Evolutionary conservation across 306 rosid species (phyloP).

Genomic region (Castanospermum australe): DNA sequence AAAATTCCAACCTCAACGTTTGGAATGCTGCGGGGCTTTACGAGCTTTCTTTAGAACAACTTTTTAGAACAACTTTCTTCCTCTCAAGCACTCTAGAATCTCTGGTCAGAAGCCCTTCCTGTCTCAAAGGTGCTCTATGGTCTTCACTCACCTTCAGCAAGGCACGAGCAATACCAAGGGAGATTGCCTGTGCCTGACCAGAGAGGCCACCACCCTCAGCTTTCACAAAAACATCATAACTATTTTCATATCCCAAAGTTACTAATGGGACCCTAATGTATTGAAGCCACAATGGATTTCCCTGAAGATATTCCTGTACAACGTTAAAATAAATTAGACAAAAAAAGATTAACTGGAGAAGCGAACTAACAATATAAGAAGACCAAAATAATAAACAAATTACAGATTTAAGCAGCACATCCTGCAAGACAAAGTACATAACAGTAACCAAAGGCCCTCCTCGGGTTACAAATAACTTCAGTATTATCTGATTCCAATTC

Average conservation of each 20-base stretch:
- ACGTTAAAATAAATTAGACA: slow-evolving; percentile 4
- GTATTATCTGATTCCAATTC: neutral
- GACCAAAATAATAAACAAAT: neutral
- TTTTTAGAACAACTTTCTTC: slow-evolving; percentile 91
- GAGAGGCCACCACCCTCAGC: slow-evolving; percentile 95
- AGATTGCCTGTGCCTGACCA: slow-evolving; percentile 96
- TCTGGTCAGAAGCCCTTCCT: slow-evolving; percentile 91
- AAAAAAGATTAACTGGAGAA: too few relatives aligned
- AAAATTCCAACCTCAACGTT: slow-evolving; percentile 61
- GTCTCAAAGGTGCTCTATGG: slow-evolving; percentile 77
- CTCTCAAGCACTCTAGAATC: slow-evolving; percentile 96
- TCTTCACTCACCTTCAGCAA: slow-evolving; percentile 81
- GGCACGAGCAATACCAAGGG: slow-evolving; percentile 95
- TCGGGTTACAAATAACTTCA: neutral
- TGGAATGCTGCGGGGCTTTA: slow-evolving; percentile 95
- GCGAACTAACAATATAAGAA: neutral
- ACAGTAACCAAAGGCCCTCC: neutral
- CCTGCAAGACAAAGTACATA: neutral
- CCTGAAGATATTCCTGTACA: slow-evolving; percentile 91
- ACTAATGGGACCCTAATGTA: slow-evolving; percentile 75
- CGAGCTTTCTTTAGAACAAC: slow-evolving; percentile 99
- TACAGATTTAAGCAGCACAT: neutral
- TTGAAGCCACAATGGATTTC: slow-evolving; percentile 91
- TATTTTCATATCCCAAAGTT: slow-evolving; percentile 79
- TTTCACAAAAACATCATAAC: slow-evolving; percentile 87